Evolutionary conservation across 2,329 filamentous ascomycete species (phyloP).

Genomic region (Calonectria pauciramosa): DNA sequence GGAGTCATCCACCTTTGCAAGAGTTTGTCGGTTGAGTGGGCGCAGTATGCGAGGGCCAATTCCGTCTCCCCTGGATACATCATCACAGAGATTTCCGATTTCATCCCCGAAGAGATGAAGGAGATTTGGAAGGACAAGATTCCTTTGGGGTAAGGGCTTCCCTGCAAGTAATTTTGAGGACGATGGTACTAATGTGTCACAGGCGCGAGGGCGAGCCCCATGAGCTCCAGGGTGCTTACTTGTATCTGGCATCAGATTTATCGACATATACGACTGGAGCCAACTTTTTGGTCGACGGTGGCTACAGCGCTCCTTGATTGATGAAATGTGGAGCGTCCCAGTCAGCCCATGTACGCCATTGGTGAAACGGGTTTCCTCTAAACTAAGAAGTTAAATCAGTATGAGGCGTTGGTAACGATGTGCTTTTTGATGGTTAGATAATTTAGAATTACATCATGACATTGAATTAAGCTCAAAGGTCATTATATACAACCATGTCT

Average conservation of each 20-base stretch:
- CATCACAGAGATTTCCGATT: slow-evolving; percentile 42
- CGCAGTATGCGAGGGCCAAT: slow-evolving; percentile 69
- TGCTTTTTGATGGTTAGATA: neutral
- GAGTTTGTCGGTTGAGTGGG: slow-evolving; percentile 68
- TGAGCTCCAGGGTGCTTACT: slow-evolving; percentile 26
- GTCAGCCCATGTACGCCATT: neutral
- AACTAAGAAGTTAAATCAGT: neutral
- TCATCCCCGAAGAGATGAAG: slow-evolving; percentile 42
- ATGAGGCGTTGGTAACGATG: neutral
- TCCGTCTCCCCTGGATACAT: slow-evolving; percentile 59
- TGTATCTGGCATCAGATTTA: slow-evolving; percentile 40
- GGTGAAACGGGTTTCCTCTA: neutral
- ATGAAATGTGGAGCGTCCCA: no score
- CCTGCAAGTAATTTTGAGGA: neutral
- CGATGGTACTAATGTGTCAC: neutral
- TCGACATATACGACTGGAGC: slow-evolving; percentile 43
- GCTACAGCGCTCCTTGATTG: slow-evolving; percentile 30
- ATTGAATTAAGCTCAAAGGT: neutral
- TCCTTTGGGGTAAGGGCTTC: slow-evolving; percentile 34
- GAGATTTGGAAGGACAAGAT: slow-evolving; percentile 44
- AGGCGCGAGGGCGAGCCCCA: slow-evolving; percentile 22
- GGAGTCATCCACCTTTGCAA: slow-evolving; percentile 69
- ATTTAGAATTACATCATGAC: neutral
- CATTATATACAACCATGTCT: neutral
- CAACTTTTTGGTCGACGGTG: slow-evolving; percentile 41